Percentiles rank a stretch among this genome's conserved stretches.
phyloP scores from a whole-genome alignment of 75 land plant species.

The Pinus tabuliformis region DNA sequence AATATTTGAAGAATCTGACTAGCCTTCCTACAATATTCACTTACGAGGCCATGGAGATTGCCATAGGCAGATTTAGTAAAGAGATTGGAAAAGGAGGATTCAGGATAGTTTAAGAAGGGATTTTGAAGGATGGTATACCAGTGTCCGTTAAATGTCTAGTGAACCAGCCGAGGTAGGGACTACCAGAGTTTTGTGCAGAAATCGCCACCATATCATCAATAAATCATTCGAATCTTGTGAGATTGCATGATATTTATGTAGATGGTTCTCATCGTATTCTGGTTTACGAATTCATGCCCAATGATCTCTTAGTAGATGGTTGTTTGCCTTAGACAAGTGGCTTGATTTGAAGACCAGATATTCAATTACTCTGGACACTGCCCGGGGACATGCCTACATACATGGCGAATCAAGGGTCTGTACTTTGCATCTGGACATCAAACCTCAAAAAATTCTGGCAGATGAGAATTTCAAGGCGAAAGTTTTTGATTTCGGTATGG shows the following conservation, averaged over 20 bases:
- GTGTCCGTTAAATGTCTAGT: slow-evolving; percentile 34
- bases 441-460: slow-evolving; percentile 74
- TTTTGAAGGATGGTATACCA: slow-evolving; percentile 11
- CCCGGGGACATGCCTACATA: slow-evolving; percentile 51
- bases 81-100: slow-evolving; percentile 23
- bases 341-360: slow-evolving; percentile 55
- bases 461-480: slow-evolving; percentile 79
- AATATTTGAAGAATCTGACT: slow-evolving; percentile 18
- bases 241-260: slow-evolving; percentile 24
- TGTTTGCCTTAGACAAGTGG: background rate
- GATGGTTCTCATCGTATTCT: slow-evolving; percentile 21
- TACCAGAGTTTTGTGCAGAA: slow-evolving; percentile 28
- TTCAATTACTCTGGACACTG: slow-evolving; percentile 48
- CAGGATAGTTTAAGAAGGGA: slow-evolving; percentile 28
- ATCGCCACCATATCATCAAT: slow-evolving; percentile 22
- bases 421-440: slow-evolving; percentile 78
- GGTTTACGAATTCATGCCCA: slow-evolving; percentile 20
- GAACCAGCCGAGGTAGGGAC: slow-evolving; percentile 13
- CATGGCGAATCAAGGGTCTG: slow-evolving; percentile 70
- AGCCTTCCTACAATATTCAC: slow-evolving; percentile 24
- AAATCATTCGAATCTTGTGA: slow-evolving; percentile 25
- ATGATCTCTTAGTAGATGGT: slow-evolving; percentile 4
- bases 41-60: slow-evolving; percentile 8
- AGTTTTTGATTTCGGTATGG: slow-evolving; percentile 89
- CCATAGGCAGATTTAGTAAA: slow-evolving; percentile 14